phyloP scores from a whole-genome alignment of 2,329 filamentous ascomycete species.

The Nemania sp. region DNA sequence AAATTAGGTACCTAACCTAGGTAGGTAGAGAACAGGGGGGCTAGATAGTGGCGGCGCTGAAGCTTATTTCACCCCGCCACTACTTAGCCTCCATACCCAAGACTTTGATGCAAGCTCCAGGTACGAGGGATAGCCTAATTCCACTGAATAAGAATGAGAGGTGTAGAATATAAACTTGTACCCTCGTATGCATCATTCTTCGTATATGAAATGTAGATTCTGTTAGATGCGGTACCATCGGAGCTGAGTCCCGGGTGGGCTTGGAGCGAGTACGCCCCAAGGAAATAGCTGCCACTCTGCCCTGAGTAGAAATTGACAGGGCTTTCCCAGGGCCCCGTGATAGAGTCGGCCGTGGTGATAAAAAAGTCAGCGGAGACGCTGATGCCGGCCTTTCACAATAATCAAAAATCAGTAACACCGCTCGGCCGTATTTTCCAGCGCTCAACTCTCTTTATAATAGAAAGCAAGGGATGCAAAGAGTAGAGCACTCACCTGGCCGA shows the following conservation, averaged over 20 bases:
- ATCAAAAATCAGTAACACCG: not conserved
- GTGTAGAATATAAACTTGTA: constrained; percentile 30
- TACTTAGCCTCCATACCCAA: not conserved
- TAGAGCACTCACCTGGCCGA: constrained; percentile 32
- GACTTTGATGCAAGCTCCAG: not conserved
- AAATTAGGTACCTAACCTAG: not conserved
- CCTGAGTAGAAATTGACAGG: constrained; percentile 37
- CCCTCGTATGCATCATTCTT: constrained; percentile 29
- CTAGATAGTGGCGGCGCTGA: not conserved
- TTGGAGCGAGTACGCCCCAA: constrained; percentile 41
- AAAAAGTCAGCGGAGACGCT: constrained; percentile 42
- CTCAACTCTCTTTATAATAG: not conserved
- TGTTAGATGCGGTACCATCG: constrained; percentile 30
- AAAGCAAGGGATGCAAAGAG: not conserved
- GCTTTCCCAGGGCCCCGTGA: constrained; percentile 41
- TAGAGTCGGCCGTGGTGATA: constrained; percentile 39
- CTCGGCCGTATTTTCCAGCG: not conserved
- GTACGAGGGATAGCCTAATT: constrained; percentile 7
- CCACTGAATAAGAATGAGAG: constrained; percentile 40
- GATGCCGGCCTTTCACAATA: constrained; percentile 23
- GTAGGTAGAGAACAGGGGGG: too few species aligned
- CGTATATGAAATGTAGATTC: constrained; percentile 43
- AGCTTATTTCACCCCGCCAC: not conserved
- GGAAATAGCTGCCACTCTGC: constrained; percentile 25
- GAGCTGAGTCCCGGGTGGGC: constrained; percentile 39